phyloP scores from a whole-genome alignment of 345 rosid genomes.

The Combretum micranthum region DNA sequence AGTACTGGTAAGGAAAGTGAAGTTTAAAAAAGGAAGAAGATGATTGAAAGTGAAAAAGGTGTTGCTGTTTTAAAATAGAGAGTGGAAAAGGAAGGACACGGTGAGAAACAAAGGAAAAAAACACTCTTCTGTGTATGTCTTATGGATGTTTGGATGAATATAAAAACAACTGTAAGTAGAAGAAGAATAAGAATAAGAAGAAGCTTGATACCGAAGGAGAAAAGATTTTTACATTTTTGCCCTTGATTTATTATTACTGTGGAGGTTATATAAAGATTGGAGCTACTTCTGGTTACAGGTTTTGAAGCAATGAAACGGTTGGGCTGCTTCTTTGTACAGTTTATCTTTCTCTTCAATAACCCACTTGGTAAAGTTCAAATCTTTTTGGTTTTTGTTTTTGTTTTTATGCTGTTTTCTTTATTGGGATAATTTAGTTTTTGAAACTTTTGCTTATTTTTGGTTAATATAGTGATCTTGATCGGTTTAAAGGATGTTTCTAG shows the following conservation, averaged over 20 bases:
- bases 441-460: too few species aligned
- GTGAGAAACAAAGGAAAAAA: conserved; percentile 7
- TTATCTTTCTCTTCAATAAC: conserved; percentile 26
- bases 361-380: conserved; percentile 43
- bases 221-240: conserved; percentile 4
- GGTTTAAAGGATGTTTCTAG: too few species aligned
- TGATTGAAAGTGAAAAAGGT: conserved; percentile 6
- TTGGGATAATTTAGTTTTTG: too few species aligned
- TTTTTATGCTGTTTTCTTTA: neutral
- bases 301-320: conserved; percentile 32
- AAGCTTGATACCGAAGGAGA: conserved; percentile 14
- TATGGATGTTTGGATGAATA: conserved; percentile 20
- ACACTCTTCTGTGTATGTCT: conserved; percentile 11
- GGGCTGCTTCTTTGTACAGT: conserved; percentile 10
- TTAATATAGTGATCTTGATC: too few species aligned
- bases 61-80: neutral
- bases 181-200: conserved; percentile 8
- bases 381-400: too few species aligned
- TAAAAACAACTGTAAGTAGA: conserved; percentile 10
- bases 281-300: conserved; percentile 1
- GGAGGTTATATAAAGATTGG: conserved; percentile 6
- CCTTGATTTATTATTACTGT: conserved; percentile 4
- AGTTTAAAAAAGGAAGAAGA: neutral
- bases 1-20: neutral
- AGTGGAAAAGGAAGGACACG: neutral